Evolutionary conservation across 176 grass and related monocot genomes (phyloP).

Genomic region (Carex cristatella): DNA sequence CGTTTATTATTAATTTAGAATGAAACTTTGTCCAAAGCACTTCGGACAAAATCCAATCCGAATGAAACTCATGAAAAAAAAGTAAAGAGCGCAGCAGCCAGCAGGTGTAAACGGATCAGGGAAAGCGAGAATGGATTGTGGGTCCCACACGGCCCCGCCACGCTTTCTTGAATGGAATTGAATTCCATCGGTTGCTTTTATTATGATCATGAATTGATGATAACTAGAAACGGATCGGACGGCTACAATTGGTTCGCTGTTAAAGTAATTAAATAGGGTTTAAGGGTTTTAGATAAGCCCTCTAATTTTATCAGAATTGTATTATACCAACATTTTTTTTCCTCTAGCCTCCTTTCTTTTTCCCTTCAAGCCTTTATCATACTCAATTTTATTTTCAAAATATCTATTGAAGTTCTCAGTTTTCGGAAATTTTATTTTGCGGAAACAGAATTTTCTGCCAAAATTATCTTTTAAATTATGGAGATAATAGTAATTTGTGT

Average conservation of each 20-base stretch:
- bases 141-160: slow-evolving; percentile 9
- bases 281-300: background rate
- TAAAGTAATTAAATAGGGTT: background rate
- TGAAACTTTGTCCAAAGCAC: too few species aligned
- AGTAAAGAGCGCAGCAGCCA: too few species aligned
- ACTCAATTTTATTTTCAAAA: background rate
- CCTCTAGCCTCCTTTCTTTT: background rate
- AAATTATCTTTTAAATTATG: background rate
- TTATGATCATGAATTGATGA: background rate
- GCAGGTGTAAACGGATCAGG: background rate
- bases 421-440: too few species aligned
- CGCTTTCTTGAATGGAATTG: background rate
- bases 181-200: background rate
- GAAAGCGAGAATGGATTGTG: background rate
- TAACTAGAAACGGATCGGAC: background rate
- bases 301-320: background rate
- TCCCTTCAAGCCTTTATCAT: background rate
- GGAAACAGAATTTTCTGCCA: too few species aligned
- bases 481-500: background rate
- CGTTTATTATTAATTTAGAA: too few species aligned
- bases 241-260: background rate
- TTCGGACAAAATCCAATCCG: too few species aligned
- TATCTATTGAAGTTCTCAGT: background rate
- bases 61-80: too few species aligned
- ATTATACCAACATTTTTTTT: background rate